phyloP scores from a whole-genome alignment of 805 yeast species.

The Danielia oregonensis region DNA sequence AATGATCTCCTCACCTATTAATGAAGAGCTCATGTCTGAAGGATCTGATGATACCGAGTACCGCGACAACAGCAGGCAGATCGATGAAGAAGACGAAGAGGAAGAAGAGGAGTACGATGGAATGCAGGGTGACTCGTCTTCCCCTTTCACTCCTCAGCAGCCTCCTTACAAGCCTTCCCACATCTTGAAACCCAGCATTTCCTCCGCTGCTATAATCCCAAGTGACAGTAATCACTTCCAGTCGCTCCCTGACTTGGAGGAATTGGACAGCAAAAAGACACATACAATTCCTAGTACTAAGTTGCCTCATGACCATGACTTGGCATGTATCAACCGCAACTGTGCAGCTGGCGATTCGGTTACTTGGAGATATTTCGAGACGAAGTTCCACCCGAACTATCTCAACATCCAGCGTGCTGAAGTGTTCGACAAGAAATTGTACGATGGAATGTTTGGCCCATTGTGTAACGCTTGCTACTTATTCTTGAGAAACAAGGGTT shows the following conservation, averaged over 20 bases:
- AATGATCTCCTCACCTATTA: conserved; percentile 38
- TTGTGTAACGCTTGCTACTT: conserved; percentile 45
- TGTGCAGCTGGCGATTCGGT: conserved; percentile 37
- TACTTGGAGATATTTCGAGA: conserved; percentile 43
- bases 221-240: conserved; percentile 26
- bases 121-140: conserved; percentile 22
- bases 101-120: conserved; percentile 23
- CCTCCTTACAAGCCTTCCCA: conserved; percentile 29
- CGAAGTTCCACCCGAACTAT: conserved; percentile 32
- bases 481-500: conserved; percentile 39
- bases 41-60: conserved; percentile 40
- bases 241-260: conserved; percentile 42
- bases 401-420: conserved; percentile 35
- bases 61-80: conserved; percentile 16
- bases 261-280: conserved; percentile 40
- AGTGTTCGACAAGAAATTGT: conserved; percentile 36
- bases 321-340: conserved; percentile 38
- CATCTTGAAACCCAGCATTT: conserved; percentile 4
- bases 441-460: conserved; percentile 47
- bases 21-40: conserved; percentile 35
- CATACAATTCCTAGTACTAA: conserved; percentile 38
- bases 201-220: conserved; percentile 7
- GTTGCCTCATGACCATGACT: conserved; percentile 37
- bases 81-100: conserved; percentile 25
- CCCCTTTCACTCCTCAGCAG: conserved; percentile 41